phyloP scores from a whole-genome alignment of 2,329 filamentous ascomycete genomes.

The Cladorrhinum sp. region DNA sequence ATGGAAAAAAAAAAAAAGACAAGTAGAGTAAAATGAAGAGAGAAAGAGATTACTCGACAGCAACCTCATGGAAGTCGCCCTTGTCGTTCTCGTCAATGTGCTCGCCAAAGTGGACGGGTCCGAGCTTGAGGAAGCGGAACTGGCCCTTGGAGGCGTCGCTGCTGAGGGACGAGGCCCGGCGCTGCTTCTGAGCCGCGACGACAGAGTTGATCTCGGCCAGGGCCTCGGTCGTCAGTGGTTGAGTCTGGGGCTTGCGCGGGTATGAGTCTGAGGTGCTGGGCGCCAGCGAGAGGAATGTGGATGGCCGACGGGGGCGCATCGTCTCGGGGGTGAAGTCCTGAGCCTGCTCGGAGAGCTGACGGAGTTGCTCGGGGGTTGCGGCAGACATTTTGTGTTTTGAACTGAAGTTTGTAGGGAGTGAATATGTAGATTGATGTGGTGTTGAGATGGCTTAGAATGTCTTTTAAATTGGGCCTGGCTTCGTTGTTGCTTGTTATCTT shows the following conservation, averaged over 20 bases:
- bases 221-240: constrained; percentile 32
- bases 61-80: constrained; percentile 53
- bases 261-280: constrained; percentile 56
- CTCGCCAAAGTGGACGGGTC: constrained; percentile 62
- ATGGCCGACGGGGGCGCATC: constrained; percentile 33
- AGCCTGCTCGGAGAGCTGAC: constrained; percentile 24
- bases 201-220: constrained; percentile 15
- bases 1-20: background rate
- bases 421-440: too few relatives aligned
- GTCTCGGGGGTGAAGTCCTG: constrained; percentile 24
- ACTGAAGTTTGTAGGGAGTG: too few relatives aligned
- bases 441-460: too few relatives aligned
- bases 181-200: constrained; percentile 24
- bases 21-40: background rate
- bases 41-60: constrained; percentile 31
- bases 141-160: constrained; percentile 39
- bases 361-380: constrained; percentile 19
- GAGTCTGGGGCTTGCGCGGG: constrained; percentile 41
- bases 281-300: constrained; percentile 55
- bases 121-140: constrained; percentile 59
- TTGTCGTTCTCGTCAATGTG: constrained; percentile 55
- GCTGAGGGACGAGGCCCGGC: constrained; percentile 55
- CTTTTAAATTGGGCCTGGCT: background rate
- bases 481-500: background rate
- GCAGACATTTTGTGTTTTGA: constrained; percentile 21